Conservation (phyloP, 176 grass and related monocot genomes). For the Rhynchospora tenuis region DNA sequence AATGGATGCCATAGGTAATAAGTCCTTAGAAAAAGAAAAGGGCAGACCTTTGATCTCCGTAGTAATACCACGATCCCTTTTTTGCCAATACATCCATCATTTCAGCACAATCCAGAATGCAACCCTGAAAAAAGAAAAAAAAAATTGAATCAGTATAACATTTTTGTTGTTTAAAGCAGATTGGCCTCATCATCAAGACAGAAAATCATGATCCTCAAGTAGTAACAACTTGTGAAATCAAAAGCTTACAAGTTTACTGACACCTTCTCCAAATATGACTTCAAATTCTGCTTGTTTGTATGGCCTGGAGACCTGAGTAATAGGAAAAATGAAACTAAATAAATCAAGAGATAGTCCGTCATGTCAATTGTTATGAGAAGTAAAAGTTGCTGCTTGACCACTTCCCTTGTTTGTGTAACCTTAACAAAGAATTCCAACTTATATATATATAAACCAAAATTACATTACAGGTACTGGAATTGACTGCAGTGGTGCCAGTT, state of each 20-base stretch:
- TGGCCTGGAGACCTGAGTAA: constrained; percentile 75
- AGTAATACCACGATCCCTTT: constrained; percentile 96
- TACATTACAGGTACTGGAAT: neutral
- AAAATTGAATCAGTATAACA: neutral
- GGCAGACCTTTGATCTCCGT: constrained; percentile 69
- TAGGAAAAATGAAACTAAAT: neutral
- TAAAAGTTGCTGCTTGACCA: neutral
- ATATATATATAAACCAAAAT: neutral
- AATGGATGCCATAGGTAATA: neutral
- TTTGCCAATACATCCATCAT: constrained; percentile 92
- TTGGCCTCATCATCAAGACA: constrained; percentile 8
- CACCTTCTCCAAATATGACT: constrained; percentile 95
- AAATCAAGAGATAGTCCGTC: neutral
- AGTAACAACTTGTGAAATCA: constrained; percentile 6
- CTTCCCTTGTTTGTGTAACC: neutral
- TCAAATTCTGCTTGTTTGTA: constrained; percentile 99
- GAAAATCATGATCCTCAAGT: neutral
- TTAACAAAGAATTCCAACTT: neutral
- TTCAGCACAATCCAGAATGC: constrained; percentile 95
- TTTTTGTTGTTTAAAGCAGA: neutral
- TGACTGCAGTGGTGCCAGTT: neutral
- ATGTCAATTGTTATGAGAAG: neutral
- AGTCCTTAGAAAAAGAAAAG: constrained; percentile 9
- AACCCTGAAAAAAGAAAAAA: constrained; percentile 41
- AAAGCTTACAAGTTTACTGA: constrained; percentile 73